Base-by-base conservation (phyloP, 1,284 basidiomycete genomes). In the Moesziomyces globuligerus region DNA sequence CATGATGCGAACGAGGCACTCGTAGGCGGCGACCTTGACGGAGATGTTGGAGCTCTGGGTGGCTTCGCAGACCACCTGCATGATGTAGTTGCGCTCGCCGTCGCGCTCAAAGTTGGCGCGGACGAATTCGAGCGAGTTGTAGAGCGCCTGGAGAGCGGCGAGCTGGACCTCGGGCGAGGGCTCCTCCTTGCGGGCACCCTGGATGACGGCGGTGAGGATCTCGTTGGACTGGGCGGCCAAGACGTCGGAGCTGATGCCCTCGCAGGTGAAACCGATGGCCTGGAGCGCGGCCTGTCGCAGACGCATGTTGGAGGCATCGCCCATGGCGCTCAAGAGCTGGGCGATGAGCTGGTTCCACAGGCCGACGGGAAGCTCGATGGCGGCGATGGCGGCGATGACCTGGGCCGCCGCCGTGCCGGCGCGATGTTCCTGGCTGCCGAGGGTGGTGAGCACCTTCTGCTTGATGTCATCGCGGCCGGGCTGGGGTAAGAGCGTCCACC, bases 51-150 rank as follows among this genome's bases (percentile, higher is more conserved):
- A 84, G 17, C 90, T 88, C 84, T 98, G 96, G 1, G 96, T 98
- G 1, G 95, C 96, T 83, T 98, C 96, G 83, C 95, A 99, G 24
- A 98, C 92, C 48, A 98, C 94, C 86, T 99, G 96, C 96, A 98
- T 98, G 84, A 99, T 98, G 85, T 97, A 98, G 85, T 98, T 98
- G 51, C 95, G 89, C 84, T 98, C 95, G 61, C 96, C 95, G 38
- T 78, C 74, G 37, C 76, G 69, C 75, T 97, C 93, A 84, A 99
- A 98, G 85, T 99, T 99, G 79, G 94, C 93, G 58, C 92, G 89
- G 50, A 98, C 92, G 81, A 99, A 99, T 83, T 97, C 94, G 51
- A 99, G 88, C 25, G 95, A 98, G 85, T 98, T 98, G 85, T 88
- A 91, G 26, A 99, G 86, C 0, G 95, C 94, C 80, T 91, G 89